phyloP scores from a whole-genome alignment of 805 yeast species.

The Ogataea wickerhamii region DNA sequence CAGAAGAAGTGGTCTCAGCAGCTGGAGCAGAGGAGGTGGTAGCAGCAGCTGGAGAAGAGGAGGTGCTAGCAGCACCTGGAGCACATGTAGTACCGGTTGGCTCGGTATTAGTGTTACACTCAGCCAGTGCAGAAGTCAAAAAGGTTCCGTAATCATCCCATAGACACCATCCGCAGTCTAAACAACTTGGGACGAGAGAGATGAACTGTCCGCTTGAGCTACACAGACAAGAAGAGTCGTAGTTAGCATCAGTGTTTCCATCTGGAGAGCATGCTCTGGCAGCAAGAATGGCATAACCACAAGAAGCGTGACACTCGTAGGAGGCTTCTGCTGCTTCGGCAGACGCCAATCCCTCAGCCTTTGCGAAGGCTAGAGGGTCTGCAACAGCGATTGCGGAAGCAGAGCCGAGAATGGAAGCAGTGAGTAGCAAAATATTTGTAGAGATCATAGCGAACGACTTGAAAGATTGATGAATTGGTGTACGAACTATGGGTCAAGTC shows the following conservation, averaged over 20 bases:
- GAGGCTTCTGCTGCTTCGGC: constrained; percentile 32
- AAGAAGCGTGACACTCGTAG: constrained; percentile 33
- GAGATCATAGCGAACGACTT: constrained; percentile 7
- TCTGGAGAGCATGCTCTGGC: constrained; percentile 28
- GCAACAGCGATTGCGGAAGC: constrained; percentile 21
- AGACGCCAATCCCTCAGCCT: constrained; percentile 26
- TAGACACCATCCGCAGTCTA: constrained; percentile 40
- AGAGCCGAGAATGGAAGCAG: constrained; percentile 1
- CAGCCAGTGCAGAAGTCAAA: constrained; percentile 31
- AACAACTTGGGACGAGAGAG: constrained; percentile 30
- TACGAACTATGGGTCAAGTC: no score
- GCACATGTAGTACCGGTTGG: constrained; percentile 37
- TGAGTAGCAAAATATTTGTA: constrained; percentile 1
- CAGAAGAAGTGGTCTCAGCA: constrained; percentile 9
- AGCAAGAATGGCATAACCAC: constrained; percentile 34
- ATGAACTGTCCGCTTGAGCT: constrained; percentile 25
- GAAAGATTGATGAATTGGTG: not conserved
- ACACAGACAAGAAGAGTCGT: constrained; percentile 34
- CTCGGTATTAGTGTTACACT: constrained; percentile 31
- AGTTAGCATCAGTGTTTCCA: constrained; percentile 24
- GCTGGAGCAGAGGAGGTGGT: constrained; percentile 8
- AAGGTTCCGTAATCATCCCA: constrained; percentile 36
- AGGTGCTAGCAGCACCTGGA: constrained; percentile 12
- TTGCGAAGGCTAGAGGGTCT: constrained; percentile 29
- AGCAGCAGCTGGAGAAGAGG: constrained; percentile 11